phyloP scores from a whole-genome alignment of 192 early-diverging fungal species.

The Glomus cerebriforme region DNA sequence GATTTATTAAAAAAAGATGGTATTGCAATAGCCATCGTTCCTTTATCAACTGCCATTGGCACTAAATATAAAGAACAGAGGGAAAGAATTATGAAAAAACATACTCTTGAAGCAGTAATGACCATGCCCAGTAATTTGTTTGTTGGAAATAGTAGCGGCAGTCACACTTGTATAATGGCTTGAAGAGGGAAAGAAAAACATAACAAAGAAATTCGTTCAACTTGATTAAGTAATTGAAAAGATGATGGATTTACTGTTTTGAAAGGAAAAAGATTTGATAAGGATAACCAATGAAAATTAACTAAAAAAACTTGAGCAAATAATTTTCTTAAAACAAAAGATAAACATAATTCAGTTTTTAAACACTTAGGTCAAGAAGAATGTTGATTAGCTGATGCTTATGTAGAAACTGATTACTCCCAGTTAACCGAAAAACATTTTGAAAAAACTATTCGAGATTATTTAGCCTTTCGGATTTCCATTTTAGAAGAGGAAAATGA shows the following conservation, averaged over 20 bases:
- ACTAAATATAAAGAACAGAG: background rate
- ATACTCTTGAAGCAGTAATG: background rate
- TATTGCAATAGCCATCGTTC: background rate
- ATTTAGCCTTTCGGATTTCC: background rate
- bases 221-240: background rate
- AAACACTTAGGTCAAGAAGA: too few species aligned
- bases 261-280: background rate
- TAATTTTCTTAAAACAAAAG: too few species aligned
- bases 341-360: too few species aligned
- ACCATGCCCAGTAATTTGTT: background rate
- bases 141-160: background rate
- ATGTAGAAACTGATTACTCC: background rate
- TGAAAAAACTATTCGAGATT: constrained; percentile 13
- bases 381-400: background rate
- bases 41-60: background rate
- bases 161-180: background rate
- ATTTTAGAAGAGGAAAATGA: background rate
- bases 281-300: background rate
- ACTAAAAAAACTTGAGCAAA: too few species aligned
- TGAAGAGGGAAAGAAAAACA: background rate
- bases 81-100: background rate
- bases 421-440: background rate
- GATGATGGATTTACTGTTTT: background rate
- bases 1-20: background rate
- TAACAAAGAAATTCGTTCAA: background rate